phyloP scores from a whole-genome alignment of 2,329 filamentous ascomycete species.

The Ophiocordyceps camponoti-floridani region DNA sequence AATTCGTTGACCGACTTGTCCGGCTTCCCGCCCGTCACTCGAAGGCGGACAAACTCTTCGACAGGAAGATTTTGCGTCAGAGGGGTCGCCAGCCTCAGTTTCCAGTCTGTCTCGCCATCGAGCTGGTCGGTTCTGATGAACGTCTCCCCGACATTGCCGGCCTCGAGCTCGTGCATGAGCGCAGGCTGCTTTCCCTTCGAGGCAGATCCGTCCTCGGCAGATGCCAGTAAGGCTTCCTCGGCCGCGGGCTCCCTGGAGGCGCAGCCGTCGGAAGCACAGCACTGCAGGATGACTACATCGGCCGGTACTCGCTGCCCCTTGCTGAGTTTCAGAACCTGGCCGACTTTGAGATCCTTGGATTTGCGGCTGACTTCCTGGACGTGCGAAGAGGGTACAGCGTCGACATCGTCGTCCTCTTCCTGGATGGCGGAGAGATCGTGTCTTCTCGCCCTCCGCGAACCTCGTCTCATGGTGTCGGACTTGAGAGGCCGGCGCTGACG shows the following conservation, averaged over 20 bases:
- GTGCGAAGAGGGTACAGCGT: slow-evolving; percentile 24
- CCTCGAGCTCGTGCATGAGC: slow-evolving; percentile 12
- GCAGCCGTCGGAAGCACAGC: slow-evolving; percentile 40
- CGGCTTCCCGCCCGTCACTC: slow-evolving; percentile 72
- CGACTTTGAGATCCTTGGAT: slow-evolving; percentile 78
- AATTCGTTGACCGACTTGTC: slow-evolving; percentile 94
- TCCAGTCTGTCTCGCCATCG: slow-evolving; percentile 98
- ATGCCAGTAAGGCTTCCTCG: slow-evolving; percentile 23
- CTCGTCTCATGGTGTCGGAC: slow-evolving; percentile 17
- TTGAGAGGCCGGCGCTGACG: slow-evolving; percentile 22
- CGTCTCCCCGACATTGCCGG: slow-evolving; percentile 55
- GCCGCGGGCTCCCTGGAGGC: slow-evolving; percentile 14
- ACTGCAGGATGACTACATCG: slow-evolving; percentile 86
- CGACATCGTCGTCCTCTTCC: slow-evolving; percentile 42
- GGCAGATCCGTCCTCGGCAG: slow-evolving; percentile 17
- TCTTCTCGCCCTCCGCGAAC: slow-evolving; percentile 13
- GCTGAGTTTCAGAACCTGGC: slow-evolving; percentile 80
- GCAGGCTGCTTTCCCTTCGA: slow-evolving; percentile 15
- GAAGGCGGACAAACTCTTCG: slow-evolving; percentile 51
- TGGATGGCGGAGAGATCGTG: slow-evolving; percentile 42
- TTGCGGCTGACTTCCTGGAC: slow-evolving; percentile 58
- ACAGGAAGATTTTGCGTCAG: slow-evolving; percentile 64
- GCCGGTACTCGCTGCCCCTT: slow-evolving; percentile 91
- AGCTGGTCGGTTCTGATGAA: slow-evolving; percentile 96
- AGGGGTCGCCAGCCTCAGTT: slow-evolving; percentile 72